phyloP scores from a whole-genome alignment of 805 yeast genomes.

The Sporopachydermia lactativora region DNA sequence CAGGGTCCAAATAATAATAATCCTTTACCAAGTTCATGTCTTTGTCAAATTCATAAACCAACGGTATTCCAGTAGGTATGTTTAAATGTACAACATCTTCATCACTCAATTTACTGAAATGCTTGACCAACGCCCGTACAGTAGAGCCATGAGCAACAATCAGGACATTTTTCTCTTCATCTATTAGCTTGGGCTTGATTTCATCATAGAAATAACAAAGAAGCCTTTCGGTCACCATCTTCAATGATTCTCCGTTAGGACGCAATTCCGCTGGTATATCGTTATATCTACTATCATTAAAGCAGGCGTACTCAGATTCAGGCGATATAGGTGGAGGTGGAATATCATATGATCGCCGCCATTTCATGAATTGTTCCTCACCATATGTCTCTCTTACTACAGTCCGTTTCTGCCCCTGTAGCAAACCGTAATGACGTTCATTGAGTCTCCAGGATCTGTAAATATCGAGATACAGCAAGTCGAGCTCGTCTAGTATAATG shows the following conservation, averaged over 20 bases:
- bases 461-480: conserved; percentile 28
- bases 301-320: neutral
- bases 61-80: conserved; percentile 76
- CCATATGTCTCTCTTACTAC: conserved; percentile 54
- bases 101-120: conserved; percentile 50
- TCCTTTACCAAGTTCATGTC: conserved; percentile 33
- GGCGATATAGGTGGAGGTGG: conserved; percentile 2
- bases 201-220: conserved; percentile 41
- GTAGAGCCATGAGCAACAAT: conserved; percentile 77
- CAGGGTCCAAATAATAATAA: conserved; percentile 67
- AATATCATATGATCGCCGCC: conserved; percentile 52
- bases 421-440: conserved; percentile 74
- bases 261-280: conserved; percentile 33
- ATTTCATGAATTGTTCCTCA: conserved; percentile 55
- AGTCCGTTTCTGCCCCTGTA: conserved; percentile 68
- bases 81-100: conserved; percentile 58
- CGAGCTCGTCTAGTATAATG: conserved; percentile 44
- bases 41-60: conserved; percentile 49
- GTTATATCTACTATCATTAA: conserved; percentile 19
- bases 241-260: conserved; percentile 62
- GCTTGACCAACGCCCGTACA: conserved; percentile 60
- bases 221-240: conserved; percentile 56
- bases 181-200: conserved; percentile 34
- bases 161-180: conserved; percentile 40
- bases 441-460: conserved; percentile 67